These are phyloP conservation scores for Xanthoceras sorbifolium DNA, from an alignment of 345 rosid species.

Conservation along the genomic window DNA sequence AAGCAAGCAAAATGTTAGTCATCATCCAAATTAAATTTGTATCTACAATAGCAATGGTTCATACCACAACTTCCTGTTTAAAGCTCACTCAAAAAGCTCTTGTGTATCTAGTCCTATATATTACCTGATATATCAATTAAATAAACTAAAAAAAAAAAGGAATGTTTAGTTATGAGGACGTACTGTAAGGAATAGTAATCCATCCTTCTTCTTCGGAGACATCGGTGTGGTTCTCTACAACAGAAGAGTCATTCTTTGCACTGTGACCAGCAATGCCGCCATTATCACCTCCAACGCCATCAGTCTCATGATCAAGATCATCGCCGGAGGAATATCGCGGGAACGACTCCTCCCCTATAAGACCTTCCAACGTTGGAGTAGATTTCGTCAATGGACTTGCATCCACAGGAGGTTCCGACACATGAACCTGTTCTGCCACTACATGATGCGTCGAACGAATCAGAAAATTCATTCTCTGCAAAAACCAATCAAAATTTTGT, in stretches of 20 bases:
- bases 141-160: background rate
- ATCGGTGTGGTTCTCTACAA: conserved; percentile 58
- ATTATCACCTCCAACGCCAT: conserved; percentile 38
- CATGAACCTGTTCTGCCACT: conserved; percentile 46
- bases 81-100: background rate
- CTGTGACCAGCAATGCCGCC: conserved; percentile 32
- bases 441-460: conserved; percentile 52
- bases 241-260: conserved; percentile 32
- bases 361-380: conserved; percentile 57
- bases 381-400: conserved; percentile 38
- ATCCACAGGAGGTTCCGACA: conserved; percentile 48
- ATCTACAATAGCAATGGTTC: background rate
- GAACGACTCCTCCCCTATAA: conserved; percentile 67
- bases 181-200: conserved; percentile 89
- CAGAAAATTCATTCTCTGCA: conserved; percentile 77
- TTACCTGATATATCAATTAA: background rate
- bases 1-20: no score
- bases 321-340: conserved; percentile 48
- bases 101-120: background rate
- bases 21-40: background rate
- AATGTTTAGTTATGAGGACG: conserved; percentile 10
- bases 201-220: conserved; percentile 92
- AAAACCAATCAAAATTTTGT: conserved; percentile 10
- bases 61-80: background rate
- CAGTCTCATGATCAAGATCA: conserved; percentile 38